Evolutionary conservation across 495 filamentous ascomycete genomes (phyloP).

Genomic region (Penicillium bialowiezense): DNA sequence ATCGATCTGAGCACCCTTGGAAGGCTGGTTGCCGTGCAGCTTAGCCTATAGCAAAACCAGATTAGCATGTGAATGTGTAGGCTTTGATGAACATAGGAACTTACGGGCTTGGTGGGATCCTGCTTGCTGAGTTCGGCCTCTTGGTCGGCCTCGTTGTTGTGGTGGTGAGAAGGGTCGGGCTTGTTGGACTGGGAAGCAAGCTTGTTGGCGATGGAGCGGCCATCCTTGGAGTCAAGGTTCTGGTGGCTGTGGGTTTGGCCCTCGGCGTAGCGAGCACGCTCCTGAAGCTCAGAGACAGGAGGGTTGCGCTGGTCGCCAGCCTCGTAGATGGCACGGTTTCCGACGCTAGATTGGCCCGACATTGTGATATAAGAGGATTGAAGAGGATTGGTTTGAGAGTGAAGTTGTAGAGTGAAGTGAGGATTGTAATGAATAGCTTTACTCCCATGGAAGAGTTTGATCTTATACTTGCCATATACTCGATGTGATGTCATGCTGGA

Average conservation of each 20-base stretch:
- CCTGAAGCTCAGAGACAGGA: conserved; percentile 53
- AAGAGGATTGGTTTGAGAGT: not conserved
- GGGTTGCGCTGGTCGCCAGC: conserved; percentile 70
- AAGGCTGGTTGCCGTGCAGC: conserved; percentile 68
- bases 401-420: not conserved
- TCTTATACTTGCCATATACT: conserved; percentile 18
- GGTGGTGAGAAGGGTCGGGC: conserved; percentile 26
- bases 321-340: conserved; percentile 52
- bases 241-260: conserved; percentile 63
- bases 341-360: conserved; percentile 51
- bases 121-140: conserved; percentile 59
- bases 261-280: conserved; percentile 61
- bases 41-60: conserved; percentile 49
- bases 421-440: conserved; percentile 5
- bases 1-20: conserved; percentile 69
- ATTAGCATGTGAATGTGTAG: not conserved
- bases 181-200: conserved; percentile 58
- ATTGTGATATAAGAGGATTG: conserved; percentile 12
- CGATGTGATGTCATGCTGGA: conserved; percentile 35
- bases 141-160: conserved; percentile 38
- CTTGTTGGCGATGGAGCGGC: conserved; percentile 76
- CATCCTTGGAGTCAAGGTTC: conserved; percentile 74
- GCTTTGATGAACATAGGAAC: too few species aligned
- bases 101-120: conserved; percentile 67
- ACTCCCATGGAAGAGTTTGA: not conserved